Evolutionary conservation across 2,329 filamentous ascomycete species (phyloP).

Genomic region (Lecanosticta acicola): DNA sequence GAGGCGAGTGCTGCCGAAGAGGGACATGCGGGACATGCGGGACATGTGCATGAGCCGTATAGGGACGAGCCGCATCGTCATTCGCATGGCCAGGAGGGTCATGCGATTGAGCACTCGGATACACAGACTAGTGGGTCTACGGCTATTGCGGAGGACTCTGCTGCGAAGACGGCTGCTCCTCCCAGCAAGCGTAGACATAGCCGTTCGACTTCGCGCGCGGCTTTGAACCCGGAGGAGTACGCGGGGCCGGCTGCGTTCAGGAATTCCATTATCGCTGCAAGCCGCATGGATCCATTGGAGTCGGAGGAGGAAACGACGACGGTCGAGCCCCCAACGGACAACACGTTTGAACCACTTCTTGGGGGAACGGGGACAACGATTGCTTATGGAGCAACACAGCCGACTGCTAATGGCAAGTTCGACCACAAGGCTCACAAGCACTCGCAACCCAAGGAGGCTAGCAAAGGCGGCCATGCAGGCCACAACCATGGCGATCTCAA

Average conservation of each 20-base stretch:
- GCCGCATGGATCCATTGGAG: constrained; percentile 51
- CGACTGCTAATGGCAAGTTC: constrained; percentile 25
- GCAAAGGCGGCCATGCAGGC: constrained; percentile 49
- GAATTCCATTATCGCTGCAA: constrained; percentile 86
- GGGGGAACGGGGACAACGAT: constrained; percentile 30
- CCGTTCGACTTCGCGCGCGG: constrained; percentile 51
- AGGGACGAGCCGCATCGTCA: constrained; percentile 37
- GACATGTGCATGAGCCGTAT: constrained; percentile 49
- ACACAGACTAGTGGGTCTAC: constrained; percentile 33
- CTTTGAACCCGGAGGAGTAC: constrained; percentile 58
- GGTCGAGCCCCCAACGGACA: constrained; percentile 43
- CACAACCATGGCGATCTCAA: constrained; percentile 87
- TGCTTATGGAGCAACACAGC: constrained; percentile 24
- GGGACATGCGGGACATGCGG: constrained; percentile 45
- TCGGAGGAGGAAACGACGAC: constrained; percentile 53
- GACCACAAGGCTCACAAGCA: constrained; percentile 64
- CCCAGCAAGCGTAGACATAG: constrained; percentile 55
- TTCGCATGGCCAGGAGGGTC: constrained; percentile 44
- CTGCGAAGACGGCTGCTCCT: constrained; percentile 10
- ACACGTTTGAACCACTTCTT: constrained; percentile 16
- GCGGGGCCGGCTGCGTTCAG: constrained; percentile 85
- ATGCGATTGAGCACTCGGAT: constrained; percentile 59
- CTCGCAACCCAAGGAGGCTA: constrained; percentile 60
- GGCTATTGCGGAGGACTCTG: constrained; percentile 22
- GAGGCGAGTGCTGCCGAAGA: constrained; percentile 45